Conservation (phyloP, 176 grass and related monocot species). For the Hordeum vulgare region MorexV3_pseudomolecules_assembly NC_058524.1:484385232-484385731, state of each 20-base stretch:
- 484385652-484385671: background rate
- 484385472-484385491: background rate
- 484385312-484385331: conserved; percentile 74
- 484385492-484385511: background rate
- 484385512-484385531: background rate
- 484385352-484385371: conserved; percentile 97
- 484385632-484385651: background rate
- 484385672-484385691: background rate
- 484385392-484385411: conserved; percentile 81
- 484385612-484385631: background rate
- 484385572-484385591: background rate
- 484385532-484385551: background rate
- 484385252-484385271: conserved; percentile 84
- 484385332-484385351: conserved; percentile 71
- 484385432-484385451: background rate
- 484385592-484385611: background rate
- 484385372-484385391: conserved; percentile 62
- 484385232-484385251: conserved; percentile 66
- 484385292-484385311: conserved; percentile 98
- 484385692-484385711: background rate
- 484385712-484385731: background rate
- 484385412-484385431: background rate
- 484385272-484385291: conserved; percentile 92
- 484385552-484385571: background rate
- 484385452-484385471: background rate